A percentile compares a stretch with the other conserved stretches of the same genome.
Evolutionary conservation across 148 eudicot species (phyloP).

Genomic region (Fagopyrum homotropicum): DNA sequence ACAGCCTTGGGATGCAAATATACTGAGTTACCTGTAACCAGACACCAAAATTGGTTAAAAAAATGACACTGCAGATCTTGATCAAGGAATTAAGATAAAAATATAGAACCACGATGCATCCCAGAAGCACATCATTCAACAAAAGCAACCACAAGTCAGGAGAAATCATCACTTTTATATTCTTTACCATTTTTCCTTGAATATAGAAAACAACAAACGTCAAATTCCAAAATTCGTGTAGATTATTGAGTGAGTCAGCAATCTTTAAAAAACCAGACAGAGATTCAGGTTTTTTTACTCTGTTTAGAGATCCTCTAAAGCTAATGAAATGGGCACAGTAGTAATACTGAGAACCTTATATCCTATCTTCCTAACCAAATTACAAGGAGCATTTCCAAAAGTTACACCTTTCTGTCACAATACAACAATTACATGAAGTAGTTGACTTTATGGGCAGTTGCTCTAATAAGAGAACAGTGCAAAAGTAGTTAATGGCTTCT

Average conservation of each 20-base stretch:
- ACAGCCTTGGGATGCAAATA: not conserved
- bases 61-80: not conserved
- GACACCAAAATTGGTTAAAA: not conserved
- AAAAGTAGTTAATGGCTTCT: constrained; percentile 28
- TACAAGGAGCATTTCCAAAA: not conserved
- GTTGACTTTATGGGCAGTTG: not conserved
- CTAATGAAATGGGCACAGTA: not conserved
- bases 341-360: not conserved
- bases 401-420: not conserved
- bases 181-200: not conserved
- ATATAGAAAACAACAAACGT: not conserved
- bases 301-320: not conserved
- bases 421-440: not conserved
- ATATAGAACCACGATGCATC: not conserved
- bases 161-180: not conserved
- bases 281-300: not conserved
- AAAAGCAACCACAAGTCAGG: not conserved
- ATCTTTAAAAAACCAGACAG: not conserved
- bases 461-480: constrained; percentile 15
- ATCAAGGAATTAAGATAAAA: not conserved
- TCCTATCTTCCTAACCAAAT: too few relatives aligned
- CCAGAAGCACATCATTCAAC: not conserved
- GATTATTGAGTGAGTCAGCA: not conserved
- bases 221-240: not conserved
- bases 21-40: not conserved